Base-by-base conservation (phyloP, 139 green algal species). In the Spirogloea muscicola region DNA sequence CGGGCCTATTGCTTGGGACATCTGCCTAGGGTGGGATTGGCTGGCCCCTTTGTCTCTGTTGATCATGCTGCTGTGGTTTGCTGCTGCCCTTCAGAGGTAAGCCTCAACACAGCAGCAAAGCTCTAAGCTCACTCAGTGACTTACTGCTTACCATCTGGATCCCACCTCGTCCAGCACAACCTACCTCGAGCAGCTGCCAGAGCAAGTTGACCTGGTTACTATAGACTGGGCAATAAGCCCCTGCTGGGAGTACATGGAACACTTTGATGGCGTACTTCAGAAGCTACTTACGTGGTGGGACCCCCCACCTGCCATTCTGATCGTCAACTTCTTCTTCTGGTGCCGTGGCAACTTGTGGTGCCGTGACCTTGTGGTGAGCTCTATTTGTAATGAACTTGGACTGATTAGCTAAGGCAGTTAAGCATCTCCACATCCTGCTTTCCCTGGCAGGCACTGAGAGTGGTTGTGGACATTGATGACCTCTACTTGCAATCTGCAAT, bases 21-120 rank as follows among this genome's bases (percentile, higher is more conserved):
- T 40, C 27, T 76, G 67, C 67, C 25, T 76, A 27, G 67, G 67
- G 67, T 76, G 40, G 16, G 44, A 62, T 55, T 55, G 21, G 21
- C 46, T 31, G 21, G 21, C 46, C 46, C 21, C 21, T 55, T 31
- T 55, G 21, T 55, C 21, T 21, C 21, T 21, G 21, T 55, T 55
- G 46, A 55, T n/a, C n/a, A n/a, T n/a, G n/a, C n/a, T n/a, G n/a
- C n/a, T n/a, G n/a, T n/a, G n/a, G n/a, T n/a, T n/a, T n/a, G n/a
- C n/a, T n/a, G n/a, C n/a, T n/a, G n/a, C n/a, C n/a, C n/a, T n/a
- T n/a, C n/a, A n/a, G n/a, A n/a, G n/a, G n/a, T n/a, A n/a, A n/a
- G n/a, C n/a, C n/a, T n/a, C n/a, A n/a, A n/a, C n/a, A n/a, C n/a
- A n/a, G n/a, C n/a, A n/a, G n/a, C n/a, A n/a, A n/a, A n/a, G n/a